Base-by-base conservation (phyloP, 2,329 filamentous ascomycete genomes). In the Cladosporium halotolerans region DNA sequence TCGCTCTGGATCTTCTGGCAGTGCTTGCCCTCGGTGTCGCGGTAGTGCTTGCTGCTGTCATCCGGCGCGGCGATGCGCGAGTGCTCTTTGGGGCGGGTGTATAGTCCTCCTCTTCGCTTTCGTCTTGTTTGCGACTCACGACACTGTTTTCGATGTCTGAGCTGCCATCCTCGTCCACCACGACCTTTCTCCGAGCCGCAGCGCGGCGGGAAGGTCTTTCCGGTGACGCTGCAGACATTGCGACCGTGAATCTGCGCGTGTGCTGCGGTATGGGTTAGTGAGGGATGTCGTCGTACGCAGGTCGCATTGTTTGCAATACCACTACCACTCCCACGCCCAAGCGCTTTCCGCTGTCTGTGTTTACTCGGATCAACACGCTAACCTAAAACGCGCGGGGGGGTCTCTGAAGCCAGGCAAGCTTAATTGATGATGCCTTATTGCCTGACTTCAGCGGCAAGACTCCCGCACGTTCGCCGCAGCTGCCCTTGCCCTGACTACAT, bases 101-200 rank as follows among this genome's bases (percentile, higher is more conserved):
- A 64, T 90, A 93, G 46, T 95, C 88, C 46, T 91, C 86, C 46
- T 86, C 81, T 28, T 85, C 77, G 28, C 77, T 79, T 13, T 81
- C 76, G 33, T 82, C 75, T 55, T 80, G 77, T 39, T 48, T 53
- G 32, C 55, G 61, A 54, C 58, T 81, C 76, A 57, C 79, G 75
- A 62, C 80, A 75, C 38, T 78, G 71, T 86, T 82, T 53, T 89
- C 87, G 55, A 63, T 50, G 43, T 67, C 65, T 9, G 64, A 68
- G 23, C 56, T 57, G 44, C 95, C 89, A 40, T 92, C 89, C 60
- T 95, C 89, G 32, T 51, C 48, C 55, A 91, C 75, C 45, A 95
- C 79, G 47, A 86, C 81, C 62, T 84, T 86, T 63, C 85, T 83
- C 66, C 89, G 81, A 49, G 86, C 70, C 41, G 79, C 78, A 46